Percentiles rank a stretch among this genome's conserved stretches.
phyloP scores from a whole-genome alignment of 2,329 filamentous ascomycete genomes.

The Epicoccum nigrum region DNA sequence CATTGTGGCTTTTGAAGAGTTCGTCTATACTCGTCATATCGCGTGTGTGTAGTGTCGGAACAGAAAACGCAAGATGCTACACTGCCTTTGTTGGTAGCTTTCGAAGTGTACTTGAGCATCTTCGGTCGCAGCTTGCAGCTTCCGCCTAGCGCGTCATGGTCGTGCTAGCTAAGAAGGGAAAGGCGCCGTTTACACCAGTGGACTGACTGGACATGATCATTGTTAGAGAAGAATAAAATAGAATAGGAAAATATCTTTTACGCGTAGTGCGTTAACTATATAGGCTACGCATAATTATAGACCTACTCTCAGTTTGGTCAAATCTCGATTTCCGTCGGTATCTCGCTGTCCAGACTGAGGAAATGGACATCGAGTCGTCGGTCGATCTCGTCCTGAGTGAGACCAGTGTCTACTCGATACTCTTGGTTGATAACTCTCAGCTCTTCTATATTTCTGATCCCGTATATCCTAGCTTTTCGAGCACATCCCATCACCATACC shows the following conservation, averaged over 20 bases:
- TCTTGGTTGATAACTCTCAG: background rate
- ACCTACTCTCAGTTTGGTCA: background rate
- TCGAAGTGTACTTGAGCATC: background rate
- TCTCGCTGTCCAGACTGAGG: too few species aligned
- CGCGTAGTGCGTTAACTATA: too few species aligned
- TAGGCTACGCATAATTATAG: too few species aligned
- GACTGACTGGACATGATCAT: too few species aligned
- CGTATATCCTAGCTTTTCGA: background rate
- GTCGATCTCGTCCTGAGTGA: too few species aligned
- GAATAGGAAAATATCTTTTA: too few species aligned
- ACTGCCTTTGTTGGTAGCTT: background rate
- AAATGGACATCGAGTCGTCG: too few species aligned
- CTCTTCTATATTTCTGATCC: background rate
- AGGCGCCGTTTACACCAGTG: background rate
- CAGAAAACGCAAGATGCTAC: background rate
- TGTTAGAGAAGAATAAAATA: too few species aligned
- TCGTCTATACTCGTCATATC: conserved; percentile 67
- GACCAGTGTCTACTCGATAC: too few species aligned
- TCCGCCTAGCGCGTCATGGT: conserved; percentile 3
- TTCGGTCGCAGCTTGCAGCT: conserved; percentile 9
- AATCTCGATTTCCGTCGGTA: too few species aligned
- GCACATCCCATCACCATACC: background rate
- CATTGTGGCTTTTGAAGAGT: conserved; percentile 64
- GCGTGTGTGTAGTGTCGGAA: background rate
- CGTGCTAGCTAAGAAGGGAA: background rate